Evolutionary conservation across 2,329 filamentous ascomycete genomes (phyloP).

Genomic region (Cladosporium sp.): DNA sequence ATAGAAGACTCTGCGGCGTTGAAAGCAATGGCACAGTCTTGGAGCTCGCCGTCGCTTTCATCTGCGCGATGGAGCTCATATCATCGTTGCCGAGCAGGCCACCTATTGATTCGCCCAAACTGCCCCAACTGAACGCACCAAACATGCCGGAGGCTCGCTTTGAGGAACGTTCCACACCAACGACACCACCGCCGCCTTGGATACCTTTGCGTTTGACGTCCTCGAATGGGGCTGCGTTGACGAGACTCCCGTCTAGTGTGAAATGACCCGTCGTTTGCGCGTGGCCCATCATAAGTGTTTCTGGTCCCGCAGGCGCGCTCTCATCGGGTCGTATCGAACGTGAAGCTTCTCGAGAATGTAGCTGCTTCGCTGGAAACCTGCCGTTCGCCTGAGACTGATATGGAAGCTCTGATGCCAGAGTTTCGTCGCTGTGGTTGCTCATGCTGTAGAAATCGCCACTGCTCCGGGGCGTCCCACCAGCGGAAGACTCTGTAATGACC

Average conservation of each 20-base stretch:
- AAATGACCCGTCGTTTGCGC: constrained; percentile 93
- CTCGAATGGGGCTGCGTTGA: constrained; percentile 88
- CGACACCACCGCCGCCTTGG: constrained; percentile 78
- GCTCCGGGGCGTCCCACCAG: constrained; percentile 77
- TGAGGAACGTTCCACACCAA: constrained; percentile 68
- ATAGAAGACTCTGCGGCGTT: constrained; percentile 91
- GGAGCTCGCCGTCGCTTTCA: constrained; percentile 82
- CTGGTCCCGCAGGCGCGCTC: constrained; percentile 57
- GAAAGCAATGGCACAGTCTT: constrained; percentile 89
- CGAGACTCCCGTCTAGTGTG: constrained; percentile 83
- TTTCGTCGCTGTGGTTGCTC: constrained; percentile 94
- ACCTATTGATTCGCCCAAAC: constrained; percentile 81
- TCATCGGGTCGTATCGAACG: constrained; percentile 35
- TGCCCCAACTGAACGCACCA: constrained; percentile 82
- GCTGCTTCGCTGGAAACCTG: constrained; percentile 13
- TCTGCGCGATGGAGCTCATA: constrained; percentile 90
- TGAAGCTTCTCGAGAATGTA: constrained; percentile 46
- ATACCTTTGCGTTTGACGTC: constrained; percentile 94
- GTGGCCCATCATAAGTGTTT: constrained; percentile 96
- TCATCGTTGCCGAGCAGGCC: constrained; percentile 84
- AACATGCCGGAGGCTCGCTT: constrained; percentile 79
- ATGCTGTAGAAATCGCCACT: constrained; percentile 94
- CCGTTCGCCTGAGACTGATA: constrained; percentile 56
- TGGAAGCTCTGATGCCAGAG: constrained; percentile 72
- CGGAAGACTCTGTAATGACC: constrained; percentile 75